These are phyloP conservation scores for Pseudoneurospora amorphoporcata DNA, from an alignment of 495 filamentous ascomycete species.

Conservation along the genomic window DNA sequence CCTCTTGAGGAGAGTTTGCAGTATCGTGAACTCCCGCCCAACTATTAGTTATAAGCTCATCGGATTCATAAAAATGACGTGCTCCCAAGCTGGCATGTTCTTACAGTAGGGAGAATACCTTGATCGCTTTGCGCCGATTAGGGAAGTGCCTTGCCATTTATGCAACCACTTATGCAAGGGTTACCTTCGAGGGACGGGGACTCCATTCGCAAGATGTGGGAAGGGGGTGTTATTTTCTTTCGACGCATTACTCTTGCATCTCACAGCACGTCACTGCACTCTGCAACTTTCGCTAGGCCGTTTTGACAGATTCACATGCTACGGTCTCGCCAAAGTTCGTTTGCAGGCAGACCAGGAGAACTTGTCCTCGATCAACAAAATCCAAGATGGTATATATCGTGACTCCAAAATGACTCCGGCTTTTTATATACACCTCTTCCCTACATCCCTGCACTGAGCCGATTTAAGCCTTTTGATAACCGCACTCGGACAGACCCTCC, in stretches of 20 bases:
- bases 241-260: background rate
- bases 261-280: background rate
- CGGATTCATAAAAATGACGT: background rate
- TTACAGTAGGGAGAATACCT: background rate
- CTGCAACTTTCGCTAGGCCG: background rate
- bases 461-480: constrained; percentile 44
- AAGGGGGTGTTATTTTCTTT: background rate
- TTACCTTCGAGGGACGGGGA: background rate
- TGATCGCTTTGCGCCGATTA: background rate
- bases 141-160: background rate
- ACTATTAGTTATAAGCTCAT: background rate
- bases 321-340: background rate
- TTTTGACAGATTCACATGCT: background rate
- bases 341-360: background rate
- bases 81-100: background rate
- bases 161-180: background rate
- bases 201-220: background rate
- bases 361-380: background rate
- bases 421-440: background rate
- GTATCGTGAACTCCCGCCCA: background rate
- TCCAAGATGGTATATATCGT: background rate
- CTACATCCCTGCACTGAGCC: background rate
- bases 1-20: background rate
- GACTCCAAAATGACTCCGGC: background rate
- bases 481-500: constrained; percentile 60